Evolutionary conservation across 257 asterid species (phyloP).

Genomic region (Rhazya stricta): DNA sequence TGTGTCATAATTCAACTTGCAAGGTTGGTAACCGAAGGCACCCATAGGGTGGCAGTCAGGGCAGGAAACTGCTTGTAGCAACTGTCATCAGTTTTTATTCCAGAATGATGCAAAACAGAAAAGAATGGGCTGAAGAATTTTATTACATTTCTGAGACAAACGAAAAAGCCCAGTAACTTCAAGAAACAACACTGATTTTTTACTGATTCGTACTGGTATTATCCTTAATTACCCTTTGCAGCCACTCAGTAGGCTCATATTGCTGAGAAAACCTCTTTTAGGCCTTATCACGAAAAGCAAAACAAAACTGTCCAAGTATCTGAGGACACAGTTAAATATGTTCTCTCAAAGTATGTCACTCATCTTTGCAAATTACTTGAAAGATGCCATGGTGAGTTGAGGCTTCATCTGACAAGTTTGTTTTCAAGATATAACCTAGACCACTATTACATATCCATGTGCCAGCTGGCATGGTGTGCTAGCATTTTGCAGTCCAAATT

Average conservation of each 20-base stretch:
- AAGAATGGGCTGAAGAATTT: not conserved
- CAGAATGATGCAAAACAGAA: not conserved
- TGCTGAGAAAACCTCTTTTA: not conserved
- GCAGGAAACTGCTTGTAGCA: not conserved
- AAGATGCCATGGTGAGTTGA: not conserved
- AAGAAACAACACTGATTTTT: not conserved
- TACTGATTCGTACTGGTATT: not conserved
- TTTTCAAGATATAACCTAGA: not conserved
- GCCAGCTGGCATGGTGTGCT: not conserved
- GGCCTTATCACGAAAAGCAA: not conserved
- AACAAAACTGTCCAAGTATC: not conserved
- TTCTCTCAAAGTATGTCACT: not conserved
- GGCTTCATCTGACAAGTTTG: not conserved
- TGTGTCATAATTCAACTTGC: no score
- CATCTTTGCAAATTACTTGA: not conserved
- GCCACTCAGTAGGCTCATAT: not conserved
- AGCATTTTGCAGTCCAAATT: not conserved
- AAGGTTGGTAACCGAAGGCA: not conserved
- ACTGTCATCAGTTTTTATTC: not conserved
- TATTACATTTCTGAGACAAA: not conserved
- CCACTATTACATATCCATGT: not conserved
- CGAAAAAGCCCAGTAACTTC: not conserved
- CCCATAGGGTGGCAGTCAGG: not conserved
- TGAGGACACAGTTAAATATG: not conserved
- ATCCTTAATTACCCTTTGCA: not conserved